Percentiles rank a stretch among this genome's conserved stretches.
These are phyloP conservation scores for Pseudogymnoascus sp. DNA, from an alignment of 2,329 filamentous ascomycete species.

Conservation along the genomic window DNA sequence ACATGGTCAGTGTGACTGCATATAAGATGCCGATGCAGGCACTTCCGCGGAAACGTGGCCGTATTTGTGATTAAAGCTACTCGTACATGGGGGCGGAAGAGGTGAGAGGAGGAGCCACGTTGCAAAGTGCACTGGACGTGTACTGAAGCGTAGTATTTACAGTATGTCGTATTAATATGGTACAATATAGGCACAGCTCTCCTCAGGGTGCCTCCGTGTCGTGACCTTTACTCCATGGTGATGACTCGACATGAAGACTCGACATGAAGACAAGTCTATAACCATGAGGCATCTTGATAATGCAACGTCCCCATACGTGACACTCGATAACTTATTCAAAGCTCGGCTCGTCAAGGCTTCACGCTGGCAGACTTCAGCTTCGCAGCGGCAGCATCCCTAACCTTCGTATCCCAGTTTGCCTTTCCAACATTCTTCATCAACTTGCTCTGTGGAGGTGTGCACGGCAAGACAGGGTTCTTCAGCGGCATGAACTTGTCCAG, in stretches of 20 bases:
- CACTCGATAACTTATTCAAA: not conserved
- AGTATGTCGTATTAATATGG: slow-evolving; percentile 1
- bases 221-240: not conserved
- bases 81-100: not conserved
- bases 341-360: not conserved
- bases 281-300: not conserved
- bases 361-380: not conserved
- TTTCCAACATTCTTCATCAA: not conserved
- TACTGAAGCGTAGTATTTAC: not conserved
- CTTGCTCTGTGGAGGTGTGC: slow-evolving; percentile 14
- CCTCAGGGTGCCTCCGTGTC: not conserved
- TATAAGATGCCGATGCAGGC: not conserved
- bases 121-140: not conserved
- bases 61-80: not conserved
- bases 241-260: not conserved
- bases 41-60: not conserved
- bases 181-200: slow-evolving; percentile 7
- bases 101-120: not conserved
- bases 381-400: not conserved
- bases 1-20: slow-evolving; percentile 6
- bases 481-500: slow-evolving; percentile 34
- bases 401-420: not conserved
- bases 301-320: not conserved
- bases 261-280: not conserved
- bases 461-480: slow-evolving; percentile 26